Evolutionary conservation across 2,329 filamentous ascomycete genomes (phyloP).

Genomic region (Penicillium sp.): DNA sequence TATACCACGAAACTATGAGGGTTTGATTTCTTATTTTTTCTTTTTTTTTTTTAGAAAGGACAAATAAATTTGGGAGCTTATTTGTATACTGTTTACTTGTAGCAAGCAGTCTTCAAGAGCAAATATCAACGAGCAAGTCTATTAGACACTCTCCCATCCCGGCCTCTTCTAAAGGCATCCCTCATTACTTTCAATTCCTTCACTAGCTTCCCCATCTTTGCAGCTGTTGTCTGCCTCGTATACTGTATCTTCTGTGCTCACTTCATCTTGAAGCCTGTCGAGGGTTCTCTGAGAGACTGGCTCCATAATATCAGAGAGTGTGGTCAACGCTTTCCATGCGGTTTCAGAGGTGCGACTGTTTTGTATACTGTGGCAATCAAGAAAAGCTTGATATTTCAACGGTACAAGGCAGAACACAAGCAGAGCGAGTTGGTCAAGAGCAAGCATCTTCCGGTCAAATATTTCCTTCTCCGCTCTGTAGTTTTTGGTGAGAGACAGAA

Average conservation of each 20-base stretch:
- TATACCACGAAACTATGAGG: too few species aligned
- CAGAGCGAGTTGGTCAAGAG: too few species aligned
- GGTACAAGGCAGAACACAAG: neutral
- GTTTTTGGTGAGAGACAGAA: neutral
- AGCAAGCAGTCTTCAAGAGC: neutral
- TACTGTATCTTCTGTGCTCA: neutral
- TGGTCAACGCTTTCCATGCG: neutral
- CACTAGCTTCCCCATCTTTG: neutral
- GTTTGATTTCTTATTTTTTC: too few species aligned
- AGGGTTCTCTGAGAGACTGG: neutral
- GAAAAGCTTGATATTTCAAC: too few species aligned
- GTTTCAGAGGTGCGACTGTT: neutral
- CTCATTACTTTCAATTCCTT: neutral
- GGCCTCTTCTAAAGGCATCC: neutral
- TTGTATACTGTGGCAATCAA: too few species aligned
- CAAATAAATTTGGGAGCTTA: too few species aligned
- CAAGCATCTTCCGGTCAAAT: neutral
- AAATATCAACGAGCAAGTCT: neutral
- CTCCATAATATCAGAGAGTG: neutral
- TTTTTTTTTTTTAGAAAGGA: too few species aligned
- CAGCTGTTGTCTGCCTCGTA: neutral
- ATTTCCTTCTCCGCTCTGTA: neutral
- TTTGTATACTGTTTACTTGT: too few species aligned
- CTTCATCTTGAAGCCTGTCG: neutral
- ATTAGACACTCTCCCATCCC: neutral